phyloP scores from a whole-genome alignment of 352 stramenopile species.

The Saprolegnia parasitica region DNA sequence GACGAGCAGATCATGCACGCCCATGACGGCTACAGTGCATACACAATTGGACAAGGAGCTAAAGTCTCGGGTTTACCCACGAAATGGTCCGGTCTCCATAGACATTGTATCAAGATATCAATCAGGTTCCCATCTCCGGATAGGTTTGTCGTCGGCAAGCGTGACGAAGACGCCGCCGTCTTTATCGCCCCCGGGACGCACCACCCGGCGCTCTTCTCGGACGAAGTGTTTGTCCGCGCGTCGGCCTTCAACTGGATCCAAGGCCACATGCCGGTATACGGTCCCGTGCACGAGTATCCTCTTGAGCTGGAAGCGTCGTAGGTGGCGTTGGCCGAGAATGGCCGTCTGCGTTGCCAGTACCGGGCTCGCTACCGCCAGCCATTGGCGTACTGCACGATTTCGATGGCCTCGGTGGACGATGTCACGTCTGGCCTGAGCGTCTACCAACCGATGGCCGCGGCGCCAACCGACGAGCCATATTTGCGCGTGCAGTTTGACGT shows the following conservation, averaged over 20 bases:
- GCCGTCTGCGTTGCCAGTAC: conserved; percentile 62
- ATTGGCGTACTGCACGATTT: conserved; percentile 55
- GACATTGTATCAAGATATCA: neutral
- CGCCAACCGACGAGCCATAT: conserved; percentile 30
- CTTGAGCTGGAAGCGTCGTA: conserved; percentile 33
- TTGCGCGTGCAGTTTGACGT: conserved; percentile 75
- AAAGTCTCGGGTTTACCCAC: conserved; percentile 79
- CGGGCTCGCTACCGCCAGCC: conserved; percentile 78
- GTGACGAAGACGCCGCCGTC: conserved; percentile 63
- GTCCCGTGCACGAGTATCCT: neutral
- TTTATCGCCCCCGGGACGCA: conserved; percentile 87
- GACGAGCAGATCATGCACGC: conserved; percentile 54
- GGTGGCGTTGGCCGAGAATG: conserved; percentile 28
- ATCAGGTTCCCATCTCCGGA: neutral
- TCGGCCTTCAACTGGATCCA: conserved; percentile 89
- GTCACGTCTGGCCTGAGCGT: conserved; percentile 37
- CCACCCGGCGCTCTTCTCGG: conserved; percentile 87
- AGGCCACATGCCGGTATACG: conserved; percentile 36
- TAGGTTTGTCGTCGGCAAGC: conserved; percentile 72
- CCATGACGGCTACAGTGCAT: conserved; percentile 79
- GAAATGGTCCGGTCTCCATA: conserved; percentile 76
- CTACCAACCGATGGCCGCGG: conserved; percentile 39
- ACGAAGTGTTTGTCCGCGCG: conserved; percentile 73
- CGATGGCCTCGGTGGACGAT: conserved; percentile 45
- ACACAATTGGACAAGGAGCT: conserved; percentile 92